phyloP scores from a whole-genome alignment of 495 filamentous ascomycete species.

The Aspergillus conjunctus region DNA sequence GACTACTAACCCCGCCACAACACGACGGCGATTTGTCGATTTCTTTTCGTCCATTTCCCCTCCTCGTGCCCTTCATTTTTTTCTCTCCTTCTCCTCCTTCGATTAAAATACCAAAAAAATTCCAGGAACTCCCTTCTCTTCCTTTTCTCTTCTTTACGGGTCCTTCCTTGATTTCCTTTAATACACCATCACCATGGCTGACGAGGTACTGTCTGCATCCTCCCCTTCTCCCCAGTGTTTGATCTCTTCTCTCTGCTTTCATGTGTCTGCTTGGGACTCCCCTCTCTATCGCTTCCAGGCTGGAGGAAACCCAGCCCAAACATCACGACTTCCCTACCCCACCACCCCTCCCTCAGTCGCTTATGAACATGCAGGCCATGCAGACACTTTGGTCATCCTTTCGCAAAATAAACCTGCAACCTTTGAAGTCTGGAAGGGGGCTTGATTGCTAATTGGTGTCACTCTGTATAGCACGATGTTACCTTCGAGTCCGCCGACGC shows the following conservation, averaged over 20 bases:
- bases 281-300: slow-evolving; percentile 19
- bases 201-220: slow-evolving; percentile 37
- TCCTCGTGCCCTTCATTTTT: slow-evolving; percentile 25
- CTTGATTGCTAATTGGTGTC: slow-evolving; percentile 10
- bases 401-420: slow-evolving; percentile 32
- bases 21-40: slow-evolving; percentile 37
- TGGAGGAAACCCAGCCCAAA: slow-evolving; percentile 31
- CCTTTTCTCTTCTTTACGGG: slow-evolving; percentile 27
- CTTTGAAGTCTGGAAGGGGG: no score
- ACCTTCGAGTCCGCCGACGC: slow-evolving; percentile 91
- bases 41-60: slow-evolving; percentile 29
- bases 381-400: slow-evolving; percentile 41
- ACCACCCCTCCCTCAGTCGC: slow-evolving; percentile 25
- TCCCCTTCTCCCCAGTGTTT: slow-evolving; percentile 7
- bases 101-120: slow-evolving; percentile 4
- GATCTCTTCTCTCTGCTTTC: slow-evolving; percentile 2
- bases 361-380: slow-evolving; percentile 7
- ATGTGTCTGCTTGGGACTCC: slow-evolving; percentile 11
- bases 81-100: slow-evolving; percentile 18
- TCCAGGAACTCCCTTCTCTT: slow-evolving; percentile 15
- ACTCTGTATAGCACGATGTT: slow-evolving; percentile 70
- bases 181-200: slow-evolving; percentile 44
- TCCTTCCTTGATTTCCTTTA: slow-evolving; percentile 25
- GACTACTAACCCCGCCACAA: slow-evolving; percentile 43
- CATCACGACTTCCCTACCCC: slow-evolving; percentile 34